Evolutionary conservation across 192 early-diverging fungal genomes (phyloP), one percentile per base, ranked within the genome.

Genomic region (Geranomyces variabilis): DNA sequence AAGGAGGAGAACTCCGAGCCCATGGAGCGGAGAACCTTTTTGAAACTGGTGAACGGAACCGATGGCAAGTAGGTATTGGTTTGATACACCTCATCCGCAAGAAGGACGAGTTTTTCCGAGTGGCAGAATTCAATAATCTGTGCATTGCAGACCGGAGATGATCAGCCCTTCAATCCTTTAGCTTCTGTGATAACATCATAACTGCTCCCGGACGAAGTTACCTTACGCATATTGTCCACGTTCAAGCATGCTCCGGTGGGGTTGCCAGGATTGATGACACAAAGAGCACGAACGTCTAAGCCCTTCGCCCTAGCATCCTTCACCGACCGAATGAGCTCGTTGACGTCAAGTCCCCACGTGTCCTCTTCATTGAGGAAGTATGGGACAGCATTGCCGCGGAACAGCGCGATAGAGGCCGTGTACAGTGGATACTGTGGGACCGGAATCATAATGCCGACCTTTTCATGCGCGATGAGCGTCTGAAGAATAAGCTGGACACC

Each of bases 61-160:
- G 86, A 75, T 29, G 88, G 88, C 15, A 84, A 80, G 84, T 98
- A 98, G 60, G 94, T 90, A 79, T 98, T 98, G 60, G 93, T 91
- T 82, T 99, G 97, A 80, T 99, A 99, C 29, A 99, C 97, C 73
- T 99, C 97, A 80, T 99, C 97, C 0, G 97, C 97, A 26, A 99
- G 75, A 3, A 99, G 71, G 17, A 97, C 89, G 46, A 99, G 80
- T 26, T 75, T 84, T 75, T 99, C 90, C 53, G 79, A 74, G 70
- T 91, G 82, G 79, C 94, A 96, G 78, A 97, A 95, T 51, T 86
- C 82, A 58, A 99, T 88, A 51, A 99, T 92, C 82, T 83, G 41
- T 31, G 28, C 1, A 22, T n/a, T 70, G 17, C 10, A 44, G 7
- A 1, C 14, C 36, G 30, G 6, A 10, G 10, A 41, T 7, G 10